Evolutionary conservation across 805 yeast genomes (phyloP), one percentile per base, ranked within the genome.

Genomic region (Wickerhamomyces ciferrii): DNA sequence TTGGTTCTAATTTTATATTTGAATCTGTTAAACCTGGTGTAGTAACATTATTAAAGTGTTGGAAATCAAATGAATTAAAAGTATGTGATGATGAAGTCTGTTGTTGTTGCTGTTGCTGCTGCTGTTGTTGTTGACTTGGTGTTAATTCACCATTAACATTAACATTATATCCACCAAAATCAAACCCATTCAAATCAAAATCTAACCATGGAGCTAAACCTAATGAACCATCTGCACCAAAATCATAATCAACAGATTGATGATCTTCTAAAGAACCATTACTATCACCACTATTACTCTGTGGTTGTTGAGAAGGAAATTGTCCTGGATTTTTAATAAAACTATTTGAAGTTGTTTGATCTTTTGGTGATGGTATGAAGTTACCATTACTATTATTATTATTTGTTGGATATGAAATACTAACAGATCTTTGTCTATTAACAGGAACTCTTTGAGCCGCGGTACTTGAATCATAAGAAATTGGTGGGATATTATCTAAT

Each of bases 141-240:
- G 47, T 45, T 20, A 42, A n/a, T 21, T 46, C 48, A 0, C 48
- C 48, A 39, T 38, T 39, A 35, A 42, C 45, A 42, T 42, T 42
- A 13, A 46, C 48, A n/a, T 39, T 46, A 39, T 46, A 46, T 18
- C 25, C 47, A 23, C 44, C 47, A 35, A 44, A 42, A 18, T 49
- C 56, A 37, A 44, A 24, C n/a, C 39, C 45, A 35, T 56, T 66
- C 21, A 69, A 56, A 43, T 68, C 73, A 57, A 73, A 69, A 45
- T 79, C 84, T 47, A 85, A 63, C 55, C 84, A 74, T 10, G 85
- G 85, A 2, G 87, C 89, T 45, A 86, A 66, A 1, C 92, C 92
- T 37, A 85, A 65, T 0, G 92, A 86, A 1, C 89, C 92, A 65
- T 86, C 94, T 3, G 88, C 88, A n/a, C 84, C 86, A 61, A 83